Percentiles rank a stretch among this genome's conserved stretches.
Conservation (phyloP, 1,284 basidiomycete genomes). For the Ganoderma resinaceum region DNA sequence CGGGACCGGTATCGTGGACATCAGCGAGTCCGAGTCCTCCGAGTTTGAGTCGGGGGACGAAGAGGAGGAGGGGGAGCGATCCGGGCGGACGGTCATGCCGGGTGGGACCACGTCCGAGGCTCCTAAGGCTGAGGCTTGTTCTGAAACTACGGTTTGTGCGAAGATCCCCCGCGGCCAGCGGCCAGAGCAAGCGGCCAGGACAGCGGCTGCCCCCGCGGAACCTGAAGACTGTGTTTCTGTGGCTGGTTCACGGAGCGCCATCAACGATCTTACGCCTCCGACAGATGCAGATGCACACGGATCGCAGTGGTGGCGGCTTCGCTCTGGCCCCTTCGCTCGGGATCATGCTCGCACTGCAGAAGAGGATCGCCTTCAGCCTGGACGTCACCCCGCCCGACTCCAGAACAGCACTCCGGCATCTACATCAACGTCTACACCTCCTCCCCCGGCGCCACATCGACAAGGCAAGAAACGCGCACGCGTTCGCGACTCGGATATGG, state of each 20-base stretch:
- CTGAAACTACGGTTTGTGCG: neutral
- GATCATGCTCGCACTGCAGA: neutral
- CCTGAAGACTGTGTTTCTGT: neutral
- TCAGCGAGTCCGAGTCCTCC: constrained; percentile 1
- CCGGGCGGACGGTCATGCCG: neutral
- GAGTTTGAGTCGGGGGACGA: neutral
- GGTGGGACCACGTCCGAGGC: neutral
- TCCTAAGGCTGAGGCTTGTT: neutral
- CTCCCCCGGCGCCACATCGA: neutral
- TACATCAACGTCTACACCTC: neutral
- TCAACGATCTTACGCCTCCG: neutral
- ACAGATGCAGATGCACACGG: neutral
- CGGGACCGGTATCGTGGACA: neutral
- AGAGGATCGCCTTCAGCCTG: neutral
- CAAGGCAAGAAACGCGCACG: neutral
- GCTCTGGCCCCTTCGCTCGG: neutral
- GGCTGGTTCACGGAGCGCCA: neutral
- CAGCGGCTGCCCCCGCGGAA: neutral
- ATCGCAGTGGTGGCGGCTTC: neutral
- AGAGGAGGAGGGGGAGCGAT: neutral
- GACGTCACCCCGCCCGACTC: neutral
- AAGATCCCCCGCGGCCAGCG: neutral
- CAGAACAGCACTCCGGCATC: neutral
- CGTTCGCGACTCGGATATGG: neutral
- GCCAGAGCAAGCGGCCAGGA: neutral